phyloP scores from a whole-genome alignment of 2,329 filamentous ascomycete genomes.

The Hypoxylon sp. region DNA sequence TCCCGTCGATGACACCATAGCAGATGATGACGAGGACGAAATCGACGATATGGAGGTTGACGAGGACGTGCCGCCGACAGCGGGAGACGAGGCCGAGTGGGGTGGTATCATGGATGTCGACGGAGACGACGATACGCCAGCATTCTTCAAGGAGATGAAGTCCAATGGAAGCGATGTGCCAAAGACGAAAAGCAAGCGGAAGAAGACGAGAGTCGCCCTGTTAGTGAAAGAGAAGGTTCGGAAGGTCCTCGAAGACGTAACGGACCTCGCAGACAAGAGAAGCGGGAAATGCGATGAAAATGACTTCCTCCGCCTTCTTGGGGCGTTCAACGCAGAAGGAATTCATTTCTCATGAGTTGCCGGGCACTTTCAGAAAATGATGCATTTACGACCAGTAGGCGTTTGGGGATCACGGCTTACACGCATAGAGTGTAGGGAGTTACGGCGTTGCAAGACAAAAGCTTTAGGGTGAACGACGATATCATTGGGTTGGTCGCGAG shows the following conservation, averaged over 20 bases:
- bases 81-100: constrained; percentile 63
- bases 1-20: constrained; percentile 77
- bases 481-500: neutral
- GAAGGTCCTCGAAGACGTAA: constrained; percentile 85
- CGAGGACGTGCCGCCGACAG: constrained; percentile 59
- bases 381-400: constrained; percentile 32
- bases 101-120: constrained; percentile 68
- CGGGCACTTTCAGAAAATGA: constrained; percentile 38
- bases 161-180: constrained; percentile 56
- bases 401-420: constrained; percentile 29
- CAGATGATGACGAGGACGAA: constrained; percentile 61
- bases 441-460: constrained; percentile 19
- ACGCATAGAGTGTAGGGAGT: constrained; percentile 34
- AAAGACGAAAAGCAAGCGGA: constrained; percentile 78
- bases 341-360: constrained; percentile 84
- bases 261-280: constrained; percentile 83
- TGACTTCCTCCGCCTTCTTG: constrained; percentile 86
- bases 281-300: constrained; percentile 92
- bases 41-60: constrained; percentile 58
- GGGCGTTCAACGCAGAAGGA: constrained; percentile 89
- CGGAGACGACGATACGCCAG: constrained; percentile 78
- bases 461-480: neutral
- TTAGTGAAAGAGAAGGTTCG: constrained; percentile 89
- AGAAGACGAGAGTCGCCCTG: constrained; percentile 83
- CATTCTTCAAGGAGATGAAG: constrained; percentile 83